These are phyloP conservation scores for Aureobasidium sp. DNA, from an alignment of 2,329 filamentous ascomycete species.

Conservation along the genomic window DNA sequence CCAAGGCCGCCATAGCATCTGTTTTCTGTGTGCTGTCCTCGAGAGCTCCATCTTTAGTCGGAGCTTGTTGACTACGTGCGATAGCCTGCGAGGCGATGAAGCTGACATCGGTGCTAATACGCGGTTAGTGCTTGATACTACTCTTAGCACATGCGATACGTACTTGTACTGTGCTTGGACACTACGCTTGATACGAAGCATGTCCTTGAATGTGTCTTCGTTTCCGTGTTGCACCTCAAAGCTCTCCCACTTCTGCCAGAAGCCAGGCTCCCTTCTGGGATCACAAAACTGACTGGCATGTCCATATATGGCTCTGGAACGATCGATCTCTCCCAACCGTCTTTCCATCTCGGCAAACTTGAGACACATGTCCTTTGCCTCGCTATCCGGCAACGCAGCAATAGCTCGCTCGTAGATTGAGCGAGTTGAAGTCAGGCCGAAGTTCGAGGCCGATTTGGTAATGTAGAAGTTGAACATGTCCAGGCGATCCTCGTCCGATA, in stretches of 20 bases:
- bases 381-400: conserved; percentile 80
- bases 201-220: conserved; percentile 98
- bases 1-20: conserved; percentile 84
- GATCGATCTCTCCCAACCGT: conserved; percentile 83
- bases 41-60: conserved; percentile 31
- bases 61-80: conserved; percentile 56
- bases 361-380: conserved; percentile 95
- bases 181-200: conserved; percentile 94
- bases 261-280: conserved; percentile 76
- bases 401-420: conserved; percentile 97
- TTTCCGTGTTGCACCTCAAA: conserved; percentile 98
- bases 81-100: conserved; percentile 96
- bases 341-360: conserved; percentile 98
- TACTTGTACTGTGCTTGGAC: conserved; percentile 96
- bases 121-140: conserved; percentile 27
- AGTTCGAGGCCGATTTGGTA: conserved; percentile 96
- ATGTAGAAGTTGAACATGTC: conserved; percentile 99
- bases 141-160: conserved; percentile 22
- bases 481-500: conserved; percentile 85
- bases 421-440: conserved; percentile 86
- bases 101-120: conserved; percentile 74
- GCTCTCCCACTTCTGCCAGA: conserved; percentile 94
- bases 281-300: conserved; percentile 97
- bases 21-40: conserved; percentile 44
- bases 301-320: conserved; percentile 89